phyloP scores from a whole-genome alignment of 352 stramenopile genomes.

The Albugo candida region DNA sequence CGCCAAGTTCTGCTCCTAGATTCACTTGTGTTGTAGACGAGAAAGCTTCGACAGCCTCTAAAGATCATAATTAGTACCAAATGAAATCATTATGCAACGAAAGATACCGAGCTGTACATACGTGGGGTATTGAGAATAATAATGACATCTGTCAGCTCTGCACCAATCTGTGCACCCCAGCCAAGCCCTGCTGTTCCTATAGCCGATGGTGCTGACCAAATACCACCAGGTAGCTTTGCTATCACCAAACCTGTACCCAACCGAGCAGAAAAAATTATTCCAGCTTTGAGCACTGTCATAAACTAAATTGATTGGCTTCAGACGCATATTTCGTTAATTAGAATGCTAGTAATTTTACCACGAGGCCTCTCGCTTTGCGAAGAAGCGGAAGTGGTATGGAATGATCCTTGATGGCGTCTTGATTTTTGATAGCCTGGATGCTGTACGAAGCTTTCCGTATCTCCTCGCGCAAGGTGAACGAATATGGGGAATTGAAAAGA shows the following conservation, averaged over 20 bases:
- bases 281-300: constrained; percentile 83
- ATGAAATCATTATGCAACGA: background rate
- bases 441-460: constrained; percentile 86
- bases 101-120: background rate
- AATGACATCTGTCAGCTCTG: constrained; percentile 85
- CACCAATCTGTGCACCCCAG: constrained; percentile 83
- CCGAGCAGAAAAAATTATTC: constrained; percentile 68
- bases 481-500: constrained; percentile 73
- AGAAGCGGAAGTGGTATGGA: constrained; percentile 79
- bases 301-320: constrained; percentile 24
- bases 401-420: constrained; percentile 77
- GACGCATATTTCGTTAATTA: background rate
- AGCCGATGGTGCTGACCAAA: constrained; percentile 89
- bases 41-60: constrained; percentile 61
- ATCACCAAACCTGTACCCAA: constrained; percentile 88
- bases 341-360: constrained; percentile 16
- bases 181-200: constrained; percentile 82
- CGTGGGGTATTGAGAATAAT: constrained; percentile 85
- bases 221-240: constrained; percentile 77
- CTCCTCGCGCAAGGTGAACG: constrained; percentile 80
- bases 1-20: constrained; percentile 75
- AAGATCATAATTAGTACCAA: background rate
- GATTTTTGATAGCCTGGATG: constrained; percentile 82
- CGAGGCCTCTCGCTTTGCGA: constrained; percentile 77
- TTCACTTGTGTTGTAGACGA: constrained; percentile 76